Percentiles rank a stretch among this genome's conserved stretches.
Evolutionary conservation across 2,329 filamentous ascomycete genomes (phyloP).

Genomic region (Xylariaceae sp.): DNA sequence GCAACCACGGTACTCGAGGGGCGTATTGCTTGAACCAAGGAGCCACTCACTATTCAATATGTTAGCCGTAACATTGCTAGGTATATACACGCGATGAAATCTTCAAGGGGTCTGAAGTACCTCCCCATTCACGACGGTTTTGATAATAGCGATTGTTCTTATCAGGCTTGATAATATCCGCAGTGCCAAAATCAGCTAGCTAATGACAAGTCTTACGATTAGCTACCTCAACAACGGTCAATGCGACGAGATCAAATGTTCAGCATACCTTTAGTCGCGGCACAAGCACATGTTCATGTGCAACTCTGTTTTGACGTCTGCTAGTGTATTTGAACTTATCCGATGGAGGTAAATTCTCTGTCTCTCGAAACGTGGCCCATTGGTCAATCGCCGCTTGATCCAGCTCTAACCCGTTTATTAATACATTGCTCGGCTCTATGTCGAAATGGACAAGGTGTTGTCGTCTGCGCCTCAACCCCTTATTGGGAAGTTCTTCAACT

Average conservation of each 20-base stretch:
- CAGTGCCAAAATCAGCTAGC: conserved; percentile 24
- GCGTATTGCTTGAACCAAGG: no score
- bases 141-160: conserved; percentile 22
- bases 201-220: conserved; percentile 4
- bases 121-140: no score
- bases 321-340: neutral
- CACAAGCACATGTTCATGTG: conserved; percentile 12
- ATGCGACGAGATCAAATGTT: neutral
- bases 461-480: no score
- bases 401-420: conserved; percentile 16
- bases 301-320: conserved; percentile 1
- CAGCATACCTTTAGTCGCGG: conserved; percentile 19
- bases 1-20: no score
- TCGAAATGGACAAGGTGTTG: conserved; percentile 26
- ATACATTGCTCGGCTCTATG: conserved; percentile 24
- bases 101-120: no score
- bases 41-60: no score
- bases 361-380: neutral
- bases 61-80: no score
- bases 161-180: conserved; percentile 9
- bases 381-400: neutral
- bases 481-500: no score
- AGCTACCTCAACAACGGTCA: neutral
- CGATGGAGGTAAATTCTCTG: neutral
- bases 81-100: no score